Conservation (phyloP, 2,329 filamentous ascomycete species). For the Colletotrichum graminicola region DNA sequence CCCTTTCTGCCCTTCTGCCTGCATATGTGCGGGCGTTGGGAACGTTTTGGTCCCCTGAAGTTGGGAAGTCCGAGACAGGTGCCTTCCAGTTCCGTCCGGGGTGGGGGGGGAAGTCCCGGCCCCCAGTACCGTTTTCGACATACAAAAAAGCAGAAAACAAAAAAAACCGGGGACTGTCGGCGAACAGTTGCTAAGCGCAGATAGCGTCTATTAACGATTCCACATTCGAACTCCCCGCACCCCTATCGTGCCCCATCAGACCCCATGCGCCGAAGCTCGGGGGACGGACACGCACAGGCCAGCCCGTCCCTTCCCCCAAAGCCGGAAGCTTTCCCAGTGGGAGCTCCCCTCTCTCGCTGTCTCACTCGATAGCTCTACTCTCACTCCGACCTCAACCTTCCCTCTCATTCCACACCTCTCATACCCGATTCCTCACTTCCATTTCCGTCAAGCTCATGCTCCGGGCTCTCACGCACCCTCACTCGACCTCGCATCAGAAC, state of each 20-base stretch:
- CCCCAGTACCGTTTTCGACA: neutral
- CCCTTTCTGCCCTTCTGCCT: neutral
- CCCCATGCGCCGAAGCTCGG: slow-evolving; percentile 7
- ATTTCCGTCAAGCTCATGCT: neutral
- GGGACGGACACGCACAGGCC: slow-evolving; percentile 15
- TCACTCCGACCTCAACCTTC: slow-evolving; percentile 14
- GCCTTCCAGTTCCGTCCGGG: slow-evolving; percentile 20
- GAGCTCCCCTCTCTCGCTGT: slow-evolving; percentile 8
- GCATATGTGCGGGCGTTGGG: neutral
- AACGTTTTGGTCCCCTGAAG: neutral
- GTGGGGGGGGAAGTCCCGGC: too few relatives aligned
- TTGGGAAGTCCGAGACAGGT: slow-evolving; percentile 34
- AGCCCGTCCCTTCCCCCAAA: neutral
- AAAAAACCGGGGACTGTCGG: neutral
- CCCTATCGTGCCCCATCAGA: slow-evolving; percentile 26
- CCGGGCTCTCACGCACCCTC: neutral
- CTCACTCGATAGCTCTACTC: slow-evolving; percentile 14
- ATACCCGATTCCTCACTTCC: neutral
- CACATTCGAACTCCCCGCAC: neutral
- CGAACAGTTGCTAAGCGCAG: neutral
- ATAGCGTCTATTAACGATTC: slow-evolving; percentile 25
- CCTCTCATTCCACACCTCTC: neutral
- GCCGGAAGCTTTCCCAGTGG: slow-evolving; percentile 17
- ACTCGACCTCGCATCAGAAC: neutral
- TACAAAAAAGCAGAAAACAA: neutral